Evolutionary conservation across 805 yeast species (phyloP).

Genomic region (Candida pini): DNA sequence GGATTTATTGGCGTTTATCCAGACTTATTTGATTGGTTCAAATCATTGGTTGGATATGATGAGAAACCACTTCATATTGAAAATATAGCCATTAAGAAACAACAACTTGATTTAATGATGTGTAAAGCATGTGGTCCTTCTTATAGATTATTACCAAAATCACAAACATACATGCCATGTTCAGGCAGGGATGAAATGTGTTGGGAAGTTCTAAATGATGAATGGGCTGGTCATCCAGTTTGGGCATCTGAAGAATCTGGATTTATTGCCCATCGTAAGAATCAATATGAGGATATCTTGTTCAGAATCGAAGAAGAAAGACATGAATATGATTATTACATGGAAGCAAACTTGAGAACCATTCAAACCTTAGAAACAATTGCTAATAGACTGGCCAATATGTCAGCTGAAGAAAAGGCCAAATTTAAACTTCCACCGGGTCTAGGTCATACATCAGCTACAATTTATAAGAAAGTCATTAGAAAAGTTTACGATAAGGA

Average conservation of each 20-base stretch:
- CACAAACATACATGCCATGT: constrained; percentile 95
- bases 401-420: constrained; percentile 87
- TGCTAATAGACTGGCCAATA: constrained; percentile 87
- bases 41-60: constrained; percentile 82
- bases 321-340: constrained; percentile 92
- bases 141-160: constrained; percentile 85
- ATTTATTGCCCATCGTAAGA: constrained; percentile 96
- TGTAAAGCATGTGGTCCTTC: constrained; percentile 96
- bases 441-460: constrained; percentile 82
- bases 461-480: constrained; percentile 90
- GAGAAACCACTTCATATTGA: constrained; percentile 84
- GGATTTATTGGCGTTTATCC: constrained; percentile 76
- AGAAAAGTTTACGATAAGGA: constrained; percentile 91
- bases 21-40: constrained; percentile 88
- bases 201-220: constrained; percentile 97
- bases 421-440: constrained; percentile 87
- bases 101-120: constrained; percentile 78
- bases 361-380: constrained; percentile 94
- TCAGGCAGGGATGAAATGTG: constrained; percentile 99
- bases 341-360: constrained; percentile 91
- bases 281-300: constrained; percentile 93
- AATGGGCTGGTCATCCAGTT: constrained; percentile 99
- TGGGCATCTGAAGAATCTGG: constrained; percentile 99
- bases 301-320: constrained; percentile 97
- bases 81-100: constrained; percentile 82